Conservation (phyloP, 2,329 filamentous ascomycete species). For the Fusarium buharicum region DNA sequence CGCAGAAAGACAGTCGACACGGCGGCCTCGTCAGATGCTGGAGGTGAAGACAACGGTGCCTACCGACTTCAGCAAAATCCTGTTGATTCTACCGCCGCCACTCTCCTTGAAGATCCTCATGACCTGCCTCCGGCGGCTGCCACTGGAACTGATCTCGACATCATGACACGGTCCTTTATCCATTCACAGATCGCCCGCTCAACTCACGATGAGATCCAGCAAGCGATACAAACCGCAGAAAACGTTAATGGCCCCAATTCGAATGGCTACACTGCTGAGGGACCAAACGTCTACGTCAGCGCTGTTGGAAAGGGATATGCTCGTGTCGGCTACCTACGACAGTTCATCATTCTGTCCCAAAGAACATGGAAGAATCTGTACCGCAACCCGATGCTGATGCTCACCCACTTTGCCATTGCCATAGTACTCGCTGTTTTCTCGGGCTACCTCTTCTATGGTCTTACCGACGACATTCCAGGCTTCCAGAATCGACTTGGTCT, state of each 20-base stretch:
- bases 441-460: conserved; percentile 93
- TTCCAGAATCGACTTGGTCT: conserved; percentile 97
- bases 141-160: conserved; percentile 80
- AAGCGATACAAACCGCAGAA: conserved; percentile 71
- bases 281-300: conserved; percentile 62
- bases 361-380: conserved; percentile 98
- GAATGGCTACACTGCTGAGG: conserved; percentile 60
- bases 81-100: conserved; percentile 59
- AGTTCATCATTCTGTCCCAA: conserved; percentile 89
- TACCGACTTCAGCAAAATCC: conserved; percentile 63
- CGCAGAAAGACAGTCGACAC: conserved; percentile 75
- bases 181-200: conserved; percentile 79
- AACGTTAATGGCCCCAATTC: conserved; percentile 72
- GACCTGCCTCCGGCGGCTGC: conserved; percentile 68
- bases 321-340: conserved; percentile 79
- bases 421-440: conserved; percentile 94
- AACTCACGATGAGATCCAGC: conserved; percentile 81
- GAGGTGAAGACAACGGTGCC: conserved; percentile 60
- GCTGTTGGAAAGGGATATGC: conserved; percentile 82
- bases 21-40: conserved; percentile 68
- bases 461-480: conserved; percentile 94
- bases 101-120: conserved; percentile 76
- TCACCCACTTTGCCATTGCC: conserved; percentile 97
- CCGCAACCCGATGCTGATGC: conserved; percentile 96
- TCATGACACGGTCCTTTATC: conserved; percentile 79